phyloP scores from a whole-genome alignment of 2,329 filamentous ascomycete species.

The Pseudopithomyces chartarum region DNA sequence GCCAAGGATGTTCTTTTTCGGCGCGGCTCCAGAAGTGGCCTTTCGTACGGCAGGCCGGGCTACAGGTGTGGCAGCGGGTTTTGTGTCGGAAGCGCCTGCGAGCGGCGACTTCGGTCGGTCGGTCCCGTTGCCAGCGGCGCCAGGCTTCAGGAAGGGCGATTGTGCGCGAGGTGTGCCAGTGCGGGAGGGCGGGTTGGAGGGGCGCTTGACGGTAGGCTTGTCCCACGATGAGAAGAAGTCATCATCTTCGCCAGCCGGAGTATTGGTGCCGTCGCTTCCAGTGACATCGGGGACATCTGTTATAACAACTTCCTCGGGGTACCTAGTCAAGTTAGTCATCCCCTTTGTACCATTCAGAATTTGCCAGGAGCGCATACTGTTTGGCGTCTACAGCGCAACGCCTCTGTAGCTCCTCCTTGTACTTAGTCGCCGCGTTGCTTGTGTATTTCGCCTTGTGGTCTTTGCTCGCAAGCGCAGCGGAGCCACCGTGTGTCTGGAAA shows the following conservation, averaged over 20 bases:
- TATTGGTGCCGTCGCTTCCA: constrained; percentile 67
- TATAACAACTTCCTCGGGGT: constrained; percentile 83
- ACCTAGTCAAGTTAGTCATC: constrained; percentile 56
- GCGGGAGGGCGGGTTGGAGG: constrained; percentile 89
- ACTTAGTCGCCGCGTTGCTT: constrained; percentile 90
- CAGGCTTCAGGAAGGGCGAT: constrained; percentile 86
- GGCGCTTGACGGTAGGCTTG: constrained; percentile 94
- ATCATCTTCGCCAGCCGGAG: constrained; percentile 83
- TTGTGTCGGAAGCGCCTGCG: constrained; percentile 44
- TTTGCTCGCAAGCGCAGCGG: constrained; percentile 92
- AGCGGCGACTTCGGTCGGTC: constrained; percentile 86
- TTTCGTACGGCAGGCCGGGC: constrained; percentile 77
- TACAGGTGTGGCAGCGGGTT: constrained; percentile 53
- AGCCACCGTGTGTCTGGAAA: constrained; percentile 95
- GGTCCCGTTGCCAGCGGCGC: constrained; percentile 63
- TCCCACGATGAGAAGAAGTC: constrained; percentile 99
- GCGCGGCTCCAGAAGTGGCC: constrained; percentile 63
- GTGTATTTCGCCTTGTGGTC: constrained; percentile 97
- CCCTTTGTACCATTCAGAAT: constrained; percentile 3
- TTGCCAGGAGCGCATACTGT: constrained; percentile 64
- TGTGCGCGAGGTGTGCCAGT: constrained; percentile 82
- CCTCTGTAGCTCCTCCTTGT: constrained; percentile 94
- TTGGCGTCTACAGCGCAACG: constrained; percentile 81
- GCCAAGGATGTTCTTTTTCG: constrained; percentile 87
- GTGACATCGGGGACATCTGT: constrained; percentile 69